Base-by-base conservation (phyloP, 805 yeast genomes). In the Candida andamanensis region DNA sequence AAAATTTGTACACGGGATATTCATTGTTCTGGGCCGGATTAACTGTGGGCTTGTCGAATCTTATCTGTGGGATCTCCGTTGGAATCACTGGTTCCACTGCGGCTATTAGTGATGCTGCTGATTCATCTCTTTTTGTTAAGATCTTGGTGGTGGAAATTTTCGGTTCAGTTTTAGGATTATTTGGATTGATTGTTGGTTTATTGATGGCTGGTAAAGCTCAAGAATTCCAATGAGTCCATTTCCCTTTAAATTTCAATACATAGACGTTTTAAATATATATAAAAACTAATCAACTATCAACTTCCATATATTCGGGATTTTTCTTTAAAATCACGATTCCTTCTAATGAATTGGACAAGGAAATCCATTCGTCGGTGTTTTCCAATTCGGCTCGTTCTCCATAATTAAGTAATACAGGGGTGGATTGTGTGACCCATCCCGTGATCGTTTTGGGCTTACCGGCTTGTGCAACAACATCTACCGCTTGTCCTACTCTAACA, bases 1-100 rank as follows among this genome's bases (percentile, higher is more conserved):
- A 81, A 35, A 92, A 92, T 63, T 65, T 89, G 49, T 92, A 85
- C 63, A 92, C 98, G 4, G 98, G 98, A 5, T 92, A 78, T 55
- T 78, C 97, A 6, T 69, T 92, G 41, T 92, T 92, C 60, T 92
- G 98, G 98, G 98, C 97, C 16, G 98, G 98, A 17, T 54, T 89
- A 31, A 92, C 98, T 4, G 98, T 92, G 30, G 98, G 98, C 24
- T 56, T 85, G 19, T 79, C 94, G 50, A 92, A 92, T 61, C 74
- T 92, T 57, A 81, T 92, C 38, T 92, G 98, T 72, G 98, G 98
- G 67, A 69, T 92, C 35, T 90, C 96, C 3, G 98, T 92, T 29
- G 98, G 98, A 42, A 73, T 92, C 40, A 92, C 98, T 11, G 98
- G 98, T 29, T 80, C 97, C 16, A 92, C 97, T n/a, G 98, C 97